These are phyloP conservation scores for Naganishia liquefaciens DNA, from an alignment of 1,284 basidiomycete genomes.

Conservation along the genomic window DNA sequence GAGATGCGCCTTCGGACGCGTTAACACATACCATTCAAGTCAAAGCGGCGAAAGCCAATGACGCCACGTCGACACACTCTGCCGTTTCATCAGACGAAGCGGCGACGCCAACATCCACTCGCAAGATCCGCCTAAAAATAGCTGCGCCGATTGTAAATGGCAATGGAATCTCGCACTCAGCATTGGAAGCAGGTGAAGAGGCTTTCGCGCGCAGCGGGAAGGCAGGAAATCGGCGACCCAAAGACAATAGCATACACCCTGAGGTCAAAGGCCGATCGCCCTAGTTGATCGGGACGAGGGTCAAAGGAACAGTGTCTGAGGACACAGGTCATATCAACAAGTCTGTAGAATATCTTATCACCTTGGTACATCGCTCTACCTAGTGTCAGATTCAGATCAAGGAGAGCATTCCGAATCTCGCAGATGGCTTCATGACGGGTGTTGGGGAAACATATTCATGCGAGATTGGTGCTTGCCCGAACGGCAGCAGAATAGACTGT, in stretches of 20 bases:
- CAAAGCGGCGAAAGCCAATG: background rate
- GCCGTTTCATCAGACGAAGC: background rate
- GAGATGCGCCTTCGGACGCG: background rate
- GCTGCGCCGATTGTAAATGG: background rate
- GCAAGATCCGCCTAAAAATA: conserved; percentile 14
- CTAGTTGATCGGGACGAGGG: too few species aligned
- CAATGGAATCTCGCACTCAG: too few species aligned
- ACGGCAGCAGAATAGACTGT: conserved; percentile 42
- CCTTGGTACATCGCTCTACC: background rate
- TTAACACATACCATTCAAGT: background rate
- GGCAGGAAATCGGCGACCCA: too few species aligned
- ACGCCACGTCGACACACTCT: background rate
- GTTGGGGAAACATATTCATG: conserved; percentile 50
- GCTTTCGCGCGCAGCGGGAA: too few species aligned
- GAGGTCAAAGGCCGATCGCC: too few species aligned
- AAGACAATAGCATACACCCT: too few species aligned
- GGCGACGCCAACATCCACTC: conserved; percentile 3
- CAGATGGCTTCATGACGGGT: conserved; percentile 49
- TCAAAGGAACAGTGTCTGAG: too few species aligned
- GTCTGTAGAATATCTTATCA: conserved; percentile 9
- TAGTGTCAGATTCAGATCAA: conserved; percentile 37
- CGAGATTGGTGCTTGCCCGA: conserved; percentile 41
- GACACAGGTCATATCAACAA: background rate
- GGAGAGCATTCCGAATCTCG: conserved; percentile 49
- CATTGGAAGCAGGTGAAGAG: too few species aligned